Evolutionary conservation across 2,329 filamentous ascomycete species (phyloP), one percentile per base, ranked within the genome.

Genomic region (Diaporthe amygdali): DNA sequence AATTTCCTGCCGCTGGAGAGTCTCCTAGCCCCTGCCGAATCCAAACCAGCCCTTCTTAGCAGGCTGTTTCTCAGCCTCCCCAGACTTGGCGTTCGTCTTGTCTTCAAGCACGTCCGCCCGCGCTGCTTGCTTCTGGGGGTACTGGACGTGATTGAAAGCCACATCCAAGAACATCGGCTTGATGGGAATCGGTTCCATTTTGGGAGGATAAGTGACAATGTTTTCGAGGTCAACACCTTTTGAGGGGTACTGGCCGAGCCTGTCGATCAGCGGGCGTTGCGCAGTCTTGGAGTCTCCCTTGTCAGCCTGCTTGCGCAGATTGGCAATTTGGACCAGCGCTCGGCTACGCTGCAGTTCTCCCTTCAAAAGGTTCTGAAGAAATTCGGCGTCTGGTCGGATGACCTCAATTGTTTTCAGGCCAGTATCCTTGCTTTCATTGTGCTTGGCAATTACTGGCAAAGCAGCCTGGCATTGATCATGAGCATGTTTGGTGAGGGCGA

Each of bases 111-210:
- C 74, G 30, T 75, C 74, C 9, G 74, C 75, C 46, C 64, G 71
- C 25, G 66, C 73, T 64, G 79, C 78, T 39, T 81, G 75, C 76
- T 90, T 90, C 41, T 91, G 91, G 0, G 95, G 95, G 79, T 99
- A 99, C 61, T 94, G 91, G 73, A 99, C 95, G 80, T 98, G 98
- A 80, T 98, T 98, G 93, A 94, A 99, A 12, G 96, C 96, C 9
- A 97, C 92, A 79, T 99, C 96, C 71, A 98, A 90, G 86, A 98
- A 98, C 41, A 98, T 87, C 34, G 96, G 96, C 85, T 99, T 99
- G 66, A 97, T 92, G 0, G 96, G 95, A 47, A 98, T 90, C 1
- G 93, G 88, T 73, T 94, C 90, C 75, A 98, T 84, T 78, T 91
- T 93, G 1, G 96, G 95, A 15, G 96, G 96, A 81, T 95, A 98